Percentiles rank a stretch among this genome's conserved stretches.
Evolutionary conservation across 2,329 filamentous ascomycete genomes (phyloP).

Genomic region (Blastomyces parvus): DNA sequence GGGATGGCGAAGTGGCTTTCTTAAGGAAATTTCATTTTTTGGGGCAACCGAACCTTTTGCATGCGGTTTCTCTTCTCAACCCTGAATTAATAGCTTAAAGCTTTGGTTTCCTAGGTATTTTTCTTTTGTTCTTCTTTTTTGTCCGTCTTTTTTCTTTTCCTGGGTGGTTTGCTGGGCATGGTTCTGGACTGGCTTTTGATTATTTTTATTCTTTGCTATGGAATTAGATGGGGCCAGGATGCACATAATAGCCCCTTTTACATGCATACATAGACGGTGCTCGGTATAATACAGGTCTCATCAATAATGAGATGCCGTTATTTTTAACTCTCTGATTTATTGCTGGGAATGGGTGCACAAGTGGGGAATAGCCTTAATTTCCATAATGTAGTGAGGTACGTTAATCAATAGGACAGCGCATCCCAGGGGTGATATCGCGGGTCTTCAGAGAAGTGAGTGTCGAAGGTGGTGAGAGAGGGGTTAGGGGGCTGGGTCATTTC

Average conservation of each 20-base stretch:
- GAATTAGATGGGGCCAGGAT: not conserved
- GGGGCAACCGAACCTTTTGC: not conserved
- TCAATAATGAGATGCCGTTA: not conserved
- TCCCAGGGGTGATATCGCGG: not conserved
- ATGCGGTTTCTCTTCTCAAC: not conserved
- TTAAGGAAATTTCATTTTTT: not conserved
- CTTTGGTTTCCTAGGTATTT: not conserved
- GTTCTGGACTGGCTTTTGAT: not conserved
- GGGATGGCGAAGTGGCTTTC: not conserved
- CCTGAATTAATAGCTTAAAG: conserved; percentile 2
- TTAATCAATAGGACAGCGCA: no score
- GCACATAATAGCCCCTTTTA: not conserved
- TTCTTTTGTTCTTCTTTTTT: not conserved
- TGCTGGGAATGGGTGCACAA: not conserved
- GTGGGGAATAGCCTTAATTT: not conserved
- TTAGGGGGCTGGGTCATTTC: no score
- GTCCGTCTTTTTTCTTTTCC: not conserved
- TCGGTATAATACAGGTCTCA: not conserved
- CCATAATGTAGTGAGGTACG: no score
- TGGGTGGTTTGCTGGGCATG: not conserved
- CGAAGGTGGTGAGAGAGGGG: no score
- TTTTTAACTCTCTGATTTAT: not conserved
- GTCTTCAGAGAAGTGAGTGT: not conserved
- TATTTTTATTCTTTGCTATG: not conserved
- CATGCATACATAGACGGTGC: not conserved